A percentile compares a stretch with the other conserved stretches of the same genome.
Evolutionary conservation across 768 basidiomycete species (phyloP).

Genomic region (Candolleomyces eurysporus): DNA sequence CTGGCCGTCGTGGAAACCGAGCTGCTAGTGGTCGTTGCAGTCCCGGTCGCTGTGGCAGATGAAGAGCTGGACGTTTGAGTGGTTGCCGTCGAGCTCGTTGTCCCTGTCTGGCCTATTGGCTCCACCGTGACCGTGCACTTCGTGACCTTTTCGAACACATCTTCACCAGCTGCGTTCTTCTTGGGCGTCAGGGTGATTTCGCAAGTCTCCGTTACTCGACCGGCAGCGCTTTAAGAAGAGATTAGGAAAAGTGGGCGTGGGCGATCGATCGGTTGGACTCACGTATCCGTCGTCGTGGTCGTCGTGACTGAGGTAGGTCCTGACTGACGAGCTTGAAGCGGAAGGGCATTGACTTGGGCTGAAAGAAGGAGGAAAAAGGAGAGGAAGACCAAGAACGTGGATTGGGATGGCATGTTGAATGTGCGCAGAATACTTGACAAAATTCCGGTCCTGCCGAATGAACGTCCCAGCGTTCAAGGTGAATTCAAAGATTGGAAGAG

Average conservation of each 20-base stretch:
- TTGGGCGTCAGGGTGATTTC: conserved; percentile 55
- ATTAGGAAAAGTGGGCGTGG: conserved; percentile 8
- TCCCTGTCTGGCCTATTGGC: conserved; percentile 12
- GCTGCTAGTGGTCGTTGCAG: conserved; percentile 12
- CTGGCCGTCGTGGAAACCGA: conserved; percentile 13
- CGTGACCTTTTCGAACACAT: conserved; percentile 49
- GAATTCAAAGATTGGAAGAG: conserved; percentile 44
- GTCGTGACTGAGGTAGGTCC: conserved; percentile 41
- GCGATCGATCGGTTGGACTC: conserved; percentile 21
- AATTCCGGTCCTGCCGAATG: conserved; percentile 13
- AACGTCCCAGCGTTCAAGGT: conserved; percentile 16
- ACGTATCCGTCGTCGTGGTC: conserved; percentile 46
- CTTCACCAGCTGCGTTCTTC: conserved; percentile 46
- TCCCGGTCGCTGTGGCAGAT: conserved; percentile 8
- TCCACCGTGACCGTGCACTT: conserved; percentile 46
- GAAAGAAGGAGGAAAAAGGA: conserved; percentile 35
- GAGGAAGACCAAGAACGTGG: conserved; percentile 38
- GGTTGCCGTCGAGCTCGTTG: conserved; percentile 15
- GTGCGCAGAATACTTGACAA: conserved; percentile 25
- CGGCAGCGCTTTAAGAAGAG: conserved; percentile 38
- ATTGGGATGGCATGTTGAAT: conserved; percentile 38
- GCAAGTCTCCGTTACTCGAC: conserved; percentile 57
- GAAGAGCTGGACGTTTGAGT: conserved; percentile 18
- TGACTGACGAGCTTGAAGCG: conserved; percentile 33
- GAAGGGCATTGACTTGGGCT: conserved; percentile 33